phyloP scores from a whole-genome alignment of 2,329 filamentous ascomycete species.

The Alternaria solani region DNA sequence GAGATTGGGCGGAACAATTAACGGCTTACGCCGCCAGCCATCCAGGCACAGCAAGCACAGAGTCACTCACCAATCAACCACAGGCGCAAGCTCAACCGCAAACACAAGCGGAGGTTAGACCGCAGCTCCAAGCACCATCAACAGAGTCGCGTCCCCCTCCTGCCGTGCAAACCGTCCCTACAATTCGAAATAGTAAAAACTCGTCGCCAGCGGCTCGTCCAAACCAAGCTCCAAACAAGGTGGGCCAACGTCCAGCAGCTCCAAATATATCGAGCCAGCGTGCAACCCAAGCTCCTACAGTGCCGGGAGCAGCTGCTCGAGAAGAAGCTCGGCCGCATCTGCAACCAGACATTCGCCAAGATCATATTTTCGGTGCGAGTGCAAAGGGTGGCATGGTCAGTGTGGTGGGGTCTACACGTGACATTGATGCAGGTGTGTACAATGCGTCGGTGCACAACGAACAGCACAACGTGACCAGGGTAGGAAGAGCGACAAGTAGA shows the following conservation, averaged over 20 bases:
- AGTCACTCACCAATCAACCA: neutral
- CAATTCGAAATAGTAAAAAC: neutral
- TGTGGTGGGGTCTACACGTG: neutral
- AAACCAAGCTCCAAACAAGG: neutral
- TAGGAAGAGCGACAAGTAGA: neutral
- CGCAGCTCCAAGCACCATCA: neutral
- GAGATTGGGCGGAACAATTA: neutral
- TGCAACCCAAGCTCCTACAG: neutral
- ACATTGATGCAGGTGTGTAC: neutral
- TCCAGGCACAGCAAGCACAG: neutral
- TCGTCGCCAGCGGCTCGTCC: neutral
- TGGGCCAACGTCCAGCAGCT: neutral
- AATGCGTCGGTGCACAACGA: neutral
- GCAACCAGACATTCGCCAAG: neutral
- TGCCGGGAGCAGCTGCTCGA: neutral
- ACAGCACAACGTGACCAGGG: neutral
- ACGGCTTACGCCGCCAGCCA: neutral
- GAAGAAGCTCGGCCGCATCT: neutral
- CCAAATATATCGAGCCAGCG: neutral
- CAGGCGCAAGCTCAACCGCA: no score
- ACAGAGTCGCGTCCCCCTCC: neutral
- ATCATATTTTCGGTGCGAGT: neutral
- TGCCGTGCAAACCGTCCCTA: neutral
- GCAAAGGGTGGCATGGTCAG: neutral
- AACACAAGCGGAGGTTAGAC: no score